These are phyloP conservation scores for Penicillium alfredii DNA, from an alignment of 495 filamentous ascomycete species.

Conservation along the genomic window DNA sequence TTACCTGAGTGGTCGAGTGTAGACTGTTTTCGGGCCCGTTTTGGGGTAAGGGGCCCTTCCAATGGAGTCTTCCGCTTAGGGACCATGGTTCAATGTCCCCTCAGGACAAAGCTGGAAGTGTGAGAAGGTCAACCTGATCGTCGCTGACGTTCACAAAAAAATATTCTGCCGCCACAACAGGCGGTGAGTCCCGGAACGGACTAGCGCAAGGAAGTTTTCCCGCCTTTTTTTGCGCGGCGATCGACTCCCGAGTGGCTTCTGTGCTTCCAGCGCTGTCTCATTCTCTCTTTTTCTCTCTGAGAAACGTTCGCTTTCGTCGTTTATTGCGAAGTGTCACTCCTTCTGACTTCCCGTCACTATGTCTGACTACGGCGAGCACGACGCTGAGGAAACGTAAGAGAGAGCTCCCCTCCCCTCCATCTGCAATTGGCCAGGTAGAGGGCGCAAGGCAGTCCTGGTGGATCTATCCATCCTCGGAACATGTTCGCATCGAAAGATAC, in stretches of 20 bases:
- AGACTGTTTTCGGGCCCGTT: slow-evolving; percentile 23
- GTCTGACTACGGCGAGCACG: slow-evolving; percentile 78
- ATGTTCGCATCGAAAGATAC: slow-evolving; percentile 2
- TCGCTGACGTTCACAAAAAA: slow-evolving; percentile 10
- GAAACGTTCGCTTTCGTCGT: too few species aligned
- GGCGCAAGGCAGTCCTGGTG: too few species aligned
- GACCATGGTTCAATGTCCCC: slow-evolving; percentile 18
- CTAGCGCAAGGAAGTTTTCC: slow-evolving; percentile 39
- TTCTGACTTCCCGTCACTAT: slow-evolving; percentile 42
- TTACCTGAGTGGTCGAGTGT: slow-evolving; percentile 28
- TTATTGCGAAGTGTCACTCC: too few species aligned
- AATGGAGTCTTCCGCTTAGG: slow-evolving; percentile 29
- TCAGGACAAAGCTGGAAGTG: too few species aligned
- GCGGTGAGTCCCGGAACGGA: slow-evolving; percentile 30
- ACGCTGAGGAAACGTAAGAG: slow-evolving; percentile 51
- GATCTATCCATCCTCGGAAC: slow-evolving; percentile 3
- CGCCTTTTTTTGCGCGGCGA: slow-evolving; percentile 32
- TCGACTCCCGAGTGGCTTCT: too few species aligned
- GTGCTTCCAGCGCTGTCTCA: slow-evolving; percentile 15
- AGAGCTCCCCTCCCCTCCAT: slow-evolving; percentile 11
- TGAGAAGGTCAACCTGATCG: too few species aligned
- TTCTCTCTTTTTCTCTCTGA: slow-evolving; percentile 23
- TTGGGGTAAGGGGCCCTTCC: slow-evolving; percentile 18
- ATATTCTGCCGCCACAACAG: slow-evolving; percentile 32
- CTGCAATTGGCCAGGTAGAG: too few species aligned